Evolutionary conservation across 371 early-diverging fungal species (phyloP), one percentile per base, ranked within the genome.

Genomic region (Mucor irregularis): DNA sequence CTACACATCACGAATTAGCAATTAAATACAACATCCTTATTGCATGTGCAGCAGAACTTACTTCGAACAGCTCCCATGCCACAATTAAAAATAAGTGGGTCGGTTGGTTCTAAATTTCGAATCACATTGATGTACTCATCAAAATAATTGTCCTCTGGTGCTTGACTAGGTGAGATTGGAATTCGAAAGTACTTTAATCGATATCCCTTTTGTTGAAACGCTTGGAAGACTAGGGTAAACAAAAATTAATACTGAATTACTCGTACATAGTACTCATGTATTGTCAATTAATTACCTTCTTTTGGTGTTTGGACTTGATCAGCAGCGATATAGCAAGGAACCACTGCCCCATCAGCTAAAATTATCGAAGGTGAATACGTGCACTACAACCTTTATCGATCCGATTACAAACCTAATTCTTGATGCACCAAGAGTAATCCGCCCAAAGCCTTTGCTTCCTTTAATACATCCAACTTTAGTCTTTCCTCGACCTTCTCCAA

Each of bases 1-100:
- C 86, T 86, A 56, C 11, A 39, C 17, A 42, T 3, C 6, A 16
- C 42, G 35, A 14, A 21, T 60, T 37, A 46, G 34, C 35, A n/a
- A 0, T 14, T 13, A 16, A 1, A 33, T 8, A 47, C n/a, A n/a
- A n/a, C n/a, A n/a, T n/a, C n/a, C n/a, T n/a, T n/a, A 2, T 7
- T 9, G 10, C 8, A 24, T 26, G n/a, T 26, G 19, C 37, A 13
- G 40, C 28, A 16, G 6, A 3, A 72, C 84, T 65, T 81, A 83
- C 85, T 89, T 56, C 90, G 56, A 9, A 88, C 88, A 22, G 78
- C 84, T 1, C 90, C 90, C 71, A 87, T 84, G 22, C 90, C 90
- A 53, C 90, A 89, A 45, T 85, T 86, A 55, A 89, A 85, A n/a
- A 89, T 81, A 5, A 88, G 66, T 3, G 85, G 75, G 49, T 83